Evolutionary conservation across 129 eudicot genomes (phyloP).

Genomic region (Flaveria ramosissima): DNA sequence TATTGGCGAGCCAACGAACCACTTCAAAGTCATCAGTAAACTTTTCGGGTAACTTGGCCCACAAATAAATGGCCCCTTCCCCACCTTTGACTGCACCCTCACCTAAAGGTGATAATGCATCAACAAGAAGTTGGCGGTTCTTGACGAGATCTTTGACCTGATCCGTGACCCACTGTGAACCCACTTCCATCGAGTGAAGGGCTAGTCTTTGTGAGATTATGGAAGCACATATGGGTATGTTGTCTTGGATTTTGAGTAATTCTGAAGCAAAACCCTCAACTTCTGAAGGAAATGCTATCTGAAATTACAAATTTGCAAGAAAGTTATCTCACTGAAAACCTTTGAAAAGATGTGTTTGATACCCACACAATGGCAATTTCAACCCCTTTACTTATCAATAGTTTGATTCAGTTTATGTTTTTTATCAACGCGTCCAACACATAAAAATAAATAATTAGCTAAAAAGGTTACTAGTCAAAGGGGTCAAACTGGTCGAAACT

Average conservation of each 20-base stretch:
- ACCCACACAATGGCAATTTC: neutral
- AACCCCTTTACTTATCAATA: neutral
- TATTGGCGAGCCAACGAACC: slow-evolving; percentile 81
- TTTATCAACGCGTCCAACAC: neutral
- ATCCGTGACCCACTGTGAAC: slow-evolving; percentile 81
- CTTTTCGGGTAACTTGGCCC: slow-evolving; percentile 87
- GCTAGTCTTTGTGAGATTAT: slow-evolving; percentile 87
- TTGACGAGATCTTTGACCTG: slow-evolving; percentile 75
- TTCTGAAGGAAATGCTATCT: slow-evolving; percentile 94
- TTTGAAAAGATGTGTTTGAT: neutral
- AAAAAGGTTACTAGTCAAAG: neutral
- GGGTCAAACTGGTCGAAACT: neutral
- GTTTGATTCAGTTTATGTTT: neutral
- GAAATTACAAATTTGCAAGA: slow-evolving; percentile 28
- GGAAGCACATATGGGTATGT: slow-evolving; percentile 96
- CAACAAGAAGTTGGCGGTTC: slow-evolving; percentile 61
- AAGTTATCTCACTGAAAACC: neutral
- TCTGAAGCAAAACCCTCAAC: slow-evolving; percentile 71
- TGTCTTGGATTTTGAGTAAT: slow-evolving; percentile 94
- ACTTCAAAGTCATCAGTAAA: slow-evolving; percentile 67
- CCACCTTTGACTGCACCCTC: slow-evolving; percentile 85
- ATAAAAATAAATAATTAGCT: neutral
- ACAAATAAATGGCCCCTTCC: slow-evolving; percentile 92
- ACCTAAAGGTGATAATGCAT: slow-evolving; percentile 80
- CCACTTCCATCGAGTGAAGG: slow-evolving; percentile 73